These are phyloP conservation scores for Vaccinium darrowii DNA, from an alignment of 148 eudicot genomes.

Conservation along the genomic window DNA sequence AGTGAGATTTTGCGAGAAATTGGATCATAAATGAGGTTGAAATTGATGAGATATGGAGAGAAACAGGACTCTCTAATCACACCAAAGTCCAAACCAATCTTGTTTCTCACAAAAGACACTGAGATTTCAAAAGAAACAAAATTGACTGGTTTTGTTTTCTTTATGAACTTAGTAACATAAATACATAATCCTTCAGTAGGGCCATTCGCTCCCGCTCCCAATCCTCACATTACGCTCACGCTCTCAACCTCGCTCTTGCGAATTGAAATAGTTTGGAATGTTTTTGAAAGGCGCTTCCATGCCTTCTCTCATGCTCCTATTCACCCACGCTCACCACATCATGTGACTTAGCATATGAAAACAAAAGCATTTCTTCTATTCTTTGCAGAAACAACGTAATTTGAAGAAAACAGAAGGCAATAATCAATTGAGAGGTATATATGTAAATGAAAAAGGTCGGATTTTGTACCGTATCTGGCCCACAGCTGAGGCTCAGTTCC, in stretches of 20 bases:
- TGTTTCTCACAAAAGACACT: background rate
- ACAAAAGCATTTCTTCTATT: background rate
- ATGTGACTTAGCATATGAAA: background rate
- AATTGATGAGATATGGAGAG: background rate
- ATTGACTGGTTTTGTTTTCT: background rate
- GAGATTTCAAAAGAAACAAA: background rate
- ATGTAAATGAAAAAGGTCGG: background rate
- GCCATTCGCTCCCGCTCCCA: too few relatives aligned
- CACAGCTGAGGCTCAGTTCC: constrained; percentile 92
- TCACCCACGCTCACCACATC: too few relatives aligned
- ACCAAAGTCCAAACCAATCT: background rate
- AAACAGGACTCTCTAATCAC: background rate
- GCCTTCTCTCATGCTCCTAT: too few relatives aligned
- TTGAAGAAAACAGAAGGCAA: background rate
- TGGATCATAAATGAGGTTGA: background rate
- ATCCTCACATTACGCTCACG: too few relatives aligned
- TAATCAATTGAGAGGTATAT: background rate
- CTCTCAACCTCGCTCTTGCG: too few relatives aligned
- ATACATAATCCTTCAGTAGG: too few relatives aligned
- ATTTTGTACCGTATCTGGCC: constrained; percentile 82
- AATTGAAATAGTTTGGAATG: too few relatives aligned
- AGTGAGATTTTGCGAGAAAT: background rate
- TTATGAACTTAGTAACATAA: too few relatives aligned
- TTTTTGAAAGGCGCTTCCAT: too few relatives aligned
- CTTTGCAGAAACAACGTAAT: background rate